Base-by-base conservation (phyloP, 306 rosid genomes). In the Vigna trinervia region DNA sequence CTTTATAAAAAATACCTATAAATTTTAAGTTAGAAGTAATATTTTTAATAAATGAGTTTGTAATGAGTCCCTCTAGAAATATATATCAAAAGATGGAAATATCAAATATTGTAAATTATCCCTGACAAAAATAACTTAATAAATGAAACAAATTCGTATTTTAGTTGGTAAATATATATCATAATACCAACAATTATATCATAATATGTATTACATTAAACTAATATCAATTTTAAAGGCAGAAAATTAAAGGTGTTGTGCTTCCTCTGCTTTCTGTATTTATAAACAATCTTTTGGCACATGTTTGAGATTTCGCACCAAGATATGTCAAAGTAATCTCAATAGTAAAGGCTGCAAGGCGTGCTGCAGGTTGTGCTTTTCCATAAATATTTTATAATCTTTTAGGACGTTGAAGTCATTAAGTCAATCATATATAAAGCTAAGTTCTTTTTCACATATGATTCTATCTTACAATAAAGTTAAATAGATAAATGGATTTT, bases 291-390 rank as follows among this genome's bases (percentile, higher is more conserved):
- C 13, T 28, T 59, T 26, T 11, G 47, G 8, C 36, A 15, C 23
- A 61, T 61, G 39, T 62, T 34, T 34, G 47, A 34, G 68, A 61
- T 30, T 61, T 43, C 47, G 8, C 23, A 34, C 69, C 3, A 62
- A 62, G 26, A 62, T 62, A 34, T 15, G 1, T 12, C 38, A 64
- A 38, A 64, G 7, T 38, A 65, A 17, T 38, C n/a, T 65, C 51
- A 10, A 39, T 39, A 11, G 43, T 19, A 64, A 64, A 64, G n/a
- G 48, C 69, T 34, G 70, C 28, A 64, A 64, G 70, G 32, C 70
- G 51, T 64, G 70, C 69, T 34, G 14, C 14, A 36, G 48, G 4
- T 36, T 63, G 3, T 63, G 69, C 30, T 64, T 64, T 64, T 48
- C 6, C 6, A 13, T n/a, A 64, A 34, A 38, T 17, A 7, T 53